phyloP scores from a whole-genome alignment of 805 yeast genomes.

The Monosporozyma aerobia region DNA sequence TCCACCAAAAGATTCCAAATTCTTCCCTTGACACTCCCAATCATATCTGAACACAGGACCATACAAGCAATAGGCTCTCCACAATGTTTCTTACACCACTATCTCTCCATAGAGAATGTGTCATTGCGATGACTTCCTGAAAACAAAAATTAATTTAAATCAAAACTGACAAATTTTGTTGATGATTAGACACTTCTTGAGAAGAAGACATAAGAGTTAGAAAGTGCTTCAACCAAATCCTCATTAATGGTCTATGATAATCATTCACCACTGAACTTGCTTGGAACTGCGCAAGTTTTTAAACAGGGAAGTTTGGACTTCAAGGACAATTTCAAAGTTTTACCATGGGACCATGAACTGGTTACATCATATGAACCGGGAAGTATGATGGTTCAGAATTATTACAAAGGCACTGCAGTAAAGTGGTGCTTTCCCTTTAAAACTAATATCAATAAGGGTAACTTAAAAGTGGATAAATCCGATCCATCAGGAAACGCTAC shows the following conservation, averaged over 20 bases:
- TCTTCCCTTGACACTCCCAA: too few relatives aligned
- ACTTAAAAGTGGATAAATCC: background rate
- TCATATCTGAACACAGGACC: too few relatives aligned
- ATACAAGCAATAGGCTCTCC: background rate
- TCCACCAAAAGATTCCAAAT: too few relatives aligned
- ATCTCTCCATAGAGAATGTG: background rate
- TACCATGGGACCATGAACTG: background rate
- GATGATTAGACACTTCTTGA: background rate
- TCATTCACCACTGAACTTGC: background rate
- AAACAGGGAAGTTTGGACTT: background rate
- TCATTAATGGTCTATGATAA: background rate
- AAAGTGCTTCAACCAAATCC: background rate
- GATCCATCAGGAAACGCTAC: background rate
- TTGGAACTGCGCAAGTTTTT: background rate
- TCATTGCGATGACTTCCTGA: background rate
- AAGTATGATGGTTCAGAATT: background rate
- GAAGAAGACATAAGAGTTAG: background rate
- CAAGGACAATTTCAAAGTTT: background rate
- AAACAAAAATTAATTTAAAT: background rate
- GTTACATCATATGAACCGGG: too few relatives aligned
- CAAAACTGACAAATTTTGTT: background rate
- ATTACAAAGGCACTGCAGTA: background rate
- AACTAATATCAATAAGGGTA: background rate
- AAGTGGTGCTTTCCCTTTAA: conserved; percentile 6
- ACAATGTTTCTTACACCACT: background rate